phyloP scores from a whole-genome alignment of 176 grass and related monocot species.

The Triticum turgidum region DNA sequence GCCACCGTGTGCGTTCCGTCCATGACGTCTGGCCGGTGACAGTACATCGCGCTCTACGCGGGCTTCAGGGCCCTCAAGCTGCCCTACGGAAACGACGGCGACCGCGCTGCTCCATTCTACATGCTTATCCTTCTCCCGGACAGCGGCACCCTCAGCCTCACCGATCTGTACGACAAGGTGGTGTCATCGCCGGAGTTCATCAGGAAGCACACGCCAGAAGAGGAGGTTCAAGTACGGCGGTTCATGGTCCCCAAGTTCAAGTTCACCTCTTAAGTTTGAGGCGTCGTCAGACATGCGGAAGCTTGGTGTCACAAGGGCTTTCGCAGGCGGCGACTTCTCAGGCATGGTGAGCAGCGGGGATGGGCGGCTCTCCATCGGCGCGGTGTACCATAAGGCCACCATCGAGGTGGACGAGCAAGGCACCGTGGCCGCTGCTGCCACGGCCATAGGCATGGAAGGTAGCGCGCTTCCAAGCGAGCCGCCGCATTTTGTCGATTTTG shows the following conservation, averaged over 20 bases:
- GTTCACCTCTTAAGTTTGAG: constrained; percentile 36
- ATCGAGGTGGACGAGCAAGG: constrained; percentile 27
- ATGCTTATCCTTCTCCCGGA: not conserved
- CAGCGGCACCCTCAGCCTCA: not conserved
- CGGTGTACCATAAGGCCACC: constrained; percentile 31
- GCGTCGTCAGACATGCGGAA: not conserved
- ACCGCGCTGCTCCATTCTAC: not conserved
- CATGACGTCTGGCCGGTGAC: not conserved
- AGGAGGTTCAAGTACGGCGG: not conserved
- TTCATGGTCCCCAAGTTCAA: constrained; percentile 35
- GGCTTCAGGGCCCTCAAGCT: not conserved
- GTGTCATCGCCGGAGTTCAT: constrained; percentile 25
- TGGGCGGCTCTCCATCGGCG: not conserved
- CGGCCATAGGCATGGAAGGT: fast-evolving
- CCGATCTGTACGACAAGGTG: constrained; percentile 15
- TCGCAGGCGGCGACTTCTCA: constrained; percentile 16
- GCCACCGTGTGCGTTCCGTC: not conserved
- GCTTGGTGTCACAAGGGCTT: constrained; percentile 16
- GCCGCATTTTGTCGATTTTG: not conserved
- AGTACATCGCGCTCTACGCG: not conserved
- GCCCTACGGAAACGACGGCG: not conserved
- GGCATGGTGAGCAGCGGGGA: constrained; percentile 16
- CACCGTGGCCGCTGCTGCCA: constrained; percentile 30
- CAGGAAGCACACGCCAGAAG: not conserved
- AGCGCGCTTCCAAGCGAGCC: not conserved